Base-by-base conservation (phyloP, 2,329 filamentous ascomycete species). In the Tolypocladium album region DNA sequence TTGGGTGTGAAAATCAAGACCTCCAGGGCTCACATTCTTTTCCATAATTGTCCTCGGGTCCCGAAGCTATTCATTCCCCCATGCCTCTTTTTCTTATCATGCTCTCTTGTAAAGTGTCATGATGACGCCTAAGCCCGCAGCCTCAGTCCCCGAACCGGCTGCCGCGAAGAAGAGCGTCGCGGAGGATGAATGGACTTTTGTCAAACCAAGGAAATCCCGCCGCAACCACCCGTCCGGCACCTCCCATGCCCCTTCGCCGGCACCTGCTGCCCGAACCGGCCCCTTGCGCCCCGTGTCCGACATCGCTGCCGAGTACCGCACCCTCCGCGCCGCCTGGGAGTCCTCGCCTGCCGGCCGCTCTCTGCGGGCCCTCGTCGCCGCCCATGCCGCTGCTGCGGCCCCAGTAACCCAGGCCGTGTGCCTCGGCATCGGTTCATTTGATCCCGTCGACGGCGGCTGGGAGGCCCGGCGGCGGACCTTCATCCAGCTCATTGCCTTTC, bases 391-490 rank as follows among this genome's bases (percentile, higher is more conserved):
- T 1, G 63, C 64, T 45, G 63, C 64, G 43, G n/a, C 64, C 60
- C n/a, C 24, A 27, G 67, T 78, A 42, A 70, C 67, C 1, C 71
- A 68, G 11, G 83, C 81, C 1, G 65, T 85, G 7, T 84, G 82
- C 61, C 74, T 86, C 6, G 83, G 83, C 0, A 70, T 82, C 2
- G 83, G 83, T 2, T 76, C 80, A 0, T 84, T 84, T 61, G 80
- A 84, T 57, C 79, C 80, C 2, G 69, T 71, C 3, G 76, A 80
- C 53, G 77, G 74, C 1, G 75, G 73, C 0, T 78, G 74, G 72
- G 75, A 77, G n/a, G 71, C 73, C 2, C 77, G 76, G 62, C 71
- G 77, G 56, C 74, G 74, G 3, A 75, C 80, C 1, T 80, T 80
- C 62, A 66, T 80, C 47, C 83, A 87, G 67, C 74, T 84, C 1